A percentile compares a stretch with the other conserved stretches of the same genome.
These are phyloP conservation scores for Podospora australis DNA, from an alignment of 495 filamentous ascomycete species.

Conservation along the genomic window DNA sequence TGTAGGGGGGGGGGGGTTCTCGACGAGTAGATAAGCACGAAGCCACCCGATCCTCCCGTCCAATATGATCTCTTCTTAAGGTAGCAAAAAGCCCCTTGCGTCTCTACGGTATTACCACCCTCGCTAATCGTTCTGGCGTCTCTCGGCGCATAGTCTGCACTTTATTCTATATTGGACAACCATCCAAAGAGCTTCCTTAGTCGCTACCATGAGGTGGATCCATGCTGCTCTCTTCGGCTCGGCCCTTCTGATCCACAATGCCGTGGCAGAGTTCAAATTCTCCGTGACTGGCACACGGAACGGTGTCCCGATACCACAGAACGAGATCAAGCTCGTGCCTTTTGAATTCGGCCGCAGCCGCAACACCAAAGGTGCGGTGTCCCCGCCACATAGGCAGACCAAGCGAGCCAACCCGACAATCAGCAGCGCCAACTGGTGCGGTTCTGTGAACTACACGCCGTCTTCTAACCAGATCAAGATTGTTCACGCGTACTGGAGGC, in stretches of 20 bases:
- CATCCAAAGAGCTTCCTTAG: neutral
- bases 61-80: neutral
- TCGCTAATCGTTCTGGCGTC: neutral
- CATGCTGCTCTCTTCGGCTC: conserved; percentile 8
- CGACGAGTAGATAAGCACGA: conserved; percentile 6
- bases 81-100: neutral
- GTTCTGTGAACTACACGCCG: conserved; percentile 18
- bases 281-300: conserved; percentile 18
- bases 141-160: neutral
- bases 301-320: conserved; percentile 19
- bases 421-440: conserved; percentile 27
- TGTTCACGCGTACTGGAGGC: conserved; percentile 20
- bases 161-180: conserved; percentile 7
- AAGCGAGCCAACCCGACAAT: conserved; percentile 15
- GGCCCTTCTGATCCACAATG: conserved; percentile 12
- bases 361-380: neutral
- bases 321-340: conserved; percentile 22
- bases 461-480: conserved; percentile 19
- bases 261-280: conserved; percentile 17
- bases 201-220: conserved; percentile 13
- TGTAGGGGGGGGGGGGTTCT: neutral
- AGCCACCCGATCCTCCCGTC: conserved; percentile 1
- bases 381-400: neutral
- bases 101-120: conserved; percentile 1
- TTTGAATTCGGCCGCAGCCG: conserved; percentile 10